Evolutionary conservation across 2,329 filamentous ascomycete species (phyloP).

Genomic region (Knoxdaviesia capensis): DNA sequence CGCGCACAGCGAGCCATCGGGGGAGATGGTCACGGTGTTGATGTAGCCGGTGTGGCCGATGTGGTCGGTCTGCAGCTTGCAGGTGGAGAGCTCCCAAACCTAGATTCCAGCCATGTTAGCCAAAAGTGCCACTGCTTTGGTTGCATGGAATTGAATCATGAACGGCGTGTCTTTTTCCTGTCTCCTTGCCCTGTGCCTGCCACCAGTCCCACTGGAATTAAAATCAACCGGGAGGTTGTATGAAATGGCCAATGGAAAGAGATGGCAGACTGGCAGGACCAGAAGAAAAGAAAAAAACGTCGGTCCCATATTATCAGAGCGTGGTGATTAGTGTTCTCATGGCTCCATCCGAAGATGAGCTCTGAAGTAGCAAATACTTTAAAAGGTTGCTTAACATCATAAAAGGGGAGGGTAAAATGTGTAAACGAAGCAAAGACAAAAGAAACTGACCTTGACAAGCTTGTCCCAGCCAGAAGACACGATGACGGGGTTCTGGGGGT

Average conservation of each 20-base stretch:
- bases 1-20: conserved; percentile 95
- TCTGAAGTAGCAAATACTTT: conserved; percentile 99
- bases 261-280: no score
- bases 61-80: conserved; percentile 99
- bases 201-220: background rate
- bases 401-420: conserved; percentile 14
- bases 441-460: conserved; percentile 87
- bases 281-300: conserved; percentile 1
- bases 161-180: no score
- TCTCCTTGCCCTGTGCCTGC: no score
- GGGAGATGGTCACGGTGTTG: conserved; percentile 99
- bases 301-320: conserved; percentile 43
- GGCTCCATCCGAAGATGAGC: conserved; percentile 44
- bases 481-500: conserved; percentile 99
- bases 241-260: background rate
- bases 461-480: conserved; percentile 98
- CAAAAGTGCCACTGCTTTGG: background rate
- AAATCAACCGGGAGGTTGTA: background rate
- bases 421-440: conserved; percentile 18
- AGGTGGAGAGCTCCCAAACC: conserved; percentile 99
- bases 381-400: conserved; percentile 12
- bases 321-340: conserved; percentile 97
- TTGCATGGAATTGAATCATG: no score
- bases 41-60: conserved; percentile 99
- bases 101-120: conserved; percentile 17